Base-by-base conservation (phyloP, 257 asterid species). In the Cordia subcordata region DNA sequence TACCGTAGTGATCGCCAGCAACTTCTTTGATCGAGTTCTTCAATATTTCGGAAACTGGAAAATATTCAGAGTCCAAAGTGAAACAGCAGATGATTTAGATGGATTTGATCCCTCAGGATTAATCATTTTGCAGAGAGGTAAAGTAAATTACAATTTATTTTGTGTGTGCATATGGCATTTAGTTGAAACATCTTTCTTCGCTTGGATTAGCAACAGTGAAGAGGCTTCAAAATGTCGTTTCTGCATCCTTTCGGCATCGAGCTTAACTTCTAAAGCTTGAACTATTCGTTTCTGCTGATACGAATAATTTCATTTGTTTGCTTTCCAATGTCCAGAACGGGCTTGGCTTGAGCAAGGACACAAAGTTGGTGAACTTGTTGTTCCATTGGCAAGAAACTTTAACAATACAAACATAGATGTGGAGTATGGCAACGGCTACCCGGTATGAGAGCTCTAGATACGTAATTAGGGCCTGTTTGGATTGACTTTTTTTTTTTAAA, bases 311-410 rank as follows among this genome's bases (percentile, higher is more conserved):
- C 21, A 20, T 21, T 53, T n/a, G 10, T 22, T 19, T 54, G 14
- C 16, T 0, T 53, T 33, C 53, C 19, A 55, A 32, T 47, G 60
- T 55, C 45, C 80, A 87, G 96, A 87, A 63, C 73, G 91, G 58
- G 66, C 72, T 68, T 85, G 94, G 94, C 77, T 79, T 59, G 79
- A 79, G 65, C 84, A 82, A 81, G 96, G 94, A 35, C 87, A 81
- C 60, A 74, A 82, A 68, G 81, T 87, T 63, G 96, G 96, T 22
- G 89, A 85, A 65, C 91, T 85, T 4, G 75, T 87, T 61, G 71
- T 87, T 73, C 96, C 96, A 52, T 68, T 87, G 69, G 96, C 96
- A 8, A 81, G 91, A 72, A 85, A 73, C 57, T 85, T 87, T 69
- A 79, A 67, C 78, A 73, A 76, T 60, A 56, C 77, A 51, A 71